Evolutionary conservation across 306 rosid genomes (phyloP).

Genomic region (Cucumis hystrix): DNA sequence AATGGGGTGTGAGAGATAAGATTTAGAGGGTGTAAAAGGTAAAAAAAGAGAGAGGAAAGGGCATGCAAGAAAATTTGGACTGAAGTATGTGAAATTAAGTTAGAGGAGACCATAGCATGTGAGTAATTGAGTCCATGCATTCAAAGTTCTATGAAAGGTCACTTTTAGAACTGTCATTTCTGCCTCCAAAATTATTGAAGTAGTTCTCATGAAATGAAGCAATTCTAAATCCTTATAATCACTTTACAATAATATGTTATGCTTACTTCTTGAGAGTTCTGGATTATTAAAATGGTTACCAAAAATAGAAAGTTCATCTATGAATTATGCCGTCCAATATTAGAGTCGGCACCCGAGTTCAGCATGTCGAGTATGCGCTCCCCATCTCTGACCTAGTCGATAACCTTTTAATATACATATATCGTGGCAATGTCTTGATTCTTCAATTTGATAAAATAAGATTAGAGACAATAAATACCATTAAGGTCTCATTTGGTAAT

Average conservation of each 20-base stretch:
- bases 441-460: background rate
- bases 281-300: background rate
- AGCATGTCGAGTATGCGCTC: background rate
- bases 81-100: slow-evolving; percentile 1
- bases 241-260: background rate
- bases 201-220: background rate
- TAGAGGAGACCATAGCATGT: slow-evolving; percentile 49
- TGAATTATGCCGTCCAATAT: background rate
- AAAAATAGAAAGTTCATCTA: background rate
- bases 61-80: background rate
- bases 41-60: background rate
- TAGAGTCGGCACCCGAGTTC: too few relatives aligned
- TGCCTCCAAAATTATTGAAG: slow-evolving; percentile 15
- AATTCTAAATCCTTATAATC: background rate
- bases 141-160: slow-evolving; percentile 35
- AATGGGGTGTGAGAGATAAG: slow-evolving; percentile 7
- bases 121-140: slow-evolving; percentile 19
- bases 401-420: background rate
- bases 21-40: slow-evolving; percentile 5
- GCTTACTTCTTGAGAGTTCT: background rate
- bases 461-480: background rate
- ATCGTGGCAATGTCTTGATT: background rate
- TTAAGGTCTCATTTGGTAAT: too few relatives aligned
- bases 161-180: slow-evolving; percentile 23
- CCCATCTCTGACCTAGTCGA: background rate